Evolutionary conservation across 768 basidiomycete genomes (phyloP).

Genomic region (Pholiota molesta): DNA sequence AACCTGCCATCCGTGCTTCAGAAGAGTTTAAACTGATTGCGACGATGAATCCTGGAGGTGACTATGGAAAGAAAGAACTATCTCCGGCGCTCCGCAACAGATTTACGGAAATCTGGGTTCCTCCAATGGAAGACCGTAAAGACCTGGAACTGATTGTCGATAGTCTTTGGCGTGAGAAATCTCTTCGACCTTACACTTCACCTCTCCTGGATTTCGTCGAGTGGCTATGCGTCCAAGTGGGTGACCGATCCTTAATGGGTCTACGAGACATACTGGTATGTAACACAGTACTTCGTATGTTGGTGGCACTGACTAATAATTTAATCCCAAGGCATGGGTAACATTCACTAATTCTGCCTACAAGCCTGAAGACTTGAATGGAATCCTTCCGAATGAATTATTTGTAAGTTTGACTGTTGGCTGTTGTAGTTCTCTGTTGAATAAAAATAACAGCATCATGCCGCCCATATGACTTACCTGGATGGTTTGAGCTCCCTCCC

Average conservation of each 20-base stretch:
- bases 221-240: constrained; percentile 71
- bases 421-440: neutral
- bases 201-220: constrained; percentile 76
- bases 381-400: constrained; percentile 49
- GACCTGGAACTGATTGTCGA: constrained; percentile 83
- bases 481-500: constrained; percentile 87
- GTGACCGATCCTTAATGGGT: constrained; percentile 68
- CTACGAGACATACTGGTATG: constrained; percentile 88
- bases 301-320: neutral
- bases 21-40: constrained; percentile 86
- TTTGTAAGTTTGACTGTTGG: constrained; percentile 56
- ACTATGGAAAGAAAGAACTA: constrained; percentile 98
- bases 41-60: constrained; percentile 99
- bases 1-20: constrained; percentile 66
- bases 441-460: constrained; percentile 73
- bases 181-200: constrained; percentile 56
- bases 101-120: constrained; percentile 99
- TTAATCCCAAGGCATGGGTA: constrained; percentile 78
- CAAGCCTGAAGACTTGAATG: constrained; percentile 26
- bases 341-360: constrained; percentile 76
- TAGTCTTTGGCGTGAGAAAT: constrained; percentile 63
- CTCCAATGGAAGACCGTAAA: constrained; percentile 67
- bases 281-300: constrained; percentile 4
- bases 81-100: constrained; percentile 96
- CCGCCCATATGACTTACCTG: constrained; percentile 88